Percentiles rank a stretch among this genome's conserved stretches.
These are phyloP conservation scores for Angomonas ambiguus DNA, from an alignment of 208 protist species.

Conservation along the genomic window DNA sequence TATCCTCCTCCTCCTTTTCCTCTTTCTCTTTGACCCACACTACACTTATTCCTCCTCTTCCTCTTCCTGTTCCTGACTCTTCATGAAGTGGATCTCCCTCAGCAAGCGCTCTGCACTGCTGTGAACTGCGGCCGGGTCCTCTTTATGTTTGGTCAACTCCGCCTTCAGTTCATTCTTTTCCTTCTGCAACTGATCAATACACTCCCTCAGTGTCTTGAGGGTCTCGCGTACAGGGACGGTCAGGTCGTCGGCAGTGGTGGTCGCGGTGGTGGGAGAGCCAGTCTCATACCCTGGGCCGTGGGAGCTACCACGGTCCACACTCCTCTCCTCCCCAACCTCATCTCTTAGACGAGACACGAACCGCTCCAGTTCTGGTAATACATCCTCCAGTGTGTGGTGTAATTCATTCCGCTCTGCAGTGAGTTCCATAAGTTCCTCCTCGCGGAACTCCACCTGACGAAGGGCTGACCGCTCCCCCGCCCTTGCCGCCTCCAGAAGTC, in stretches of 20 bases:
- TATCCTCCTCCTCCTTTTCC: not conserved
- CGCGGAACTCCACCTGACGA: slow-evolving; percentile 19
- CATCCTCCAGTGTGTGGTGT: not conserved
- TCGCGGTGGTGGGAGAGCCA: not conserved
- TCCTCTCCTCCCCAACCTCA: not conserved
- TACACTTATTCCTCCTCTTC: not conserved
- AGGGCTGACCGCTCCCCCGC: slow-evolving; percentile 45
- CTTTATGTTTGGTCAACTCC: slow-evolving; percentile 35
- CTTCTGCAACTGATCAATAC: slow-evolving; percentile 19
- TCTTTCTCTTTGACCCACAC: not conserved
- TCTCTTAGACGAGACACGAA: not conserved
- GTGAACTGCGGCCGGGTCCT: not conserved
- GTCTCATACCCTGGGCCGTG: not conserved
- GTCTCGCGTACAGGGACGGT: not conserved
- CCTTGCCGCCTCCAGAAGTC: slow-evolving; percentile 44
- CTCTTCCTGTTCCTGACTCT: not conserved
- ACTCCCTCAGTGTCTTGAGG: not conserved
- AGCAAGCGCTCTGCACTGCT: not conserved
- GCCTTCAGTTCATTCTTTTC: slow-evolving; percentile 53
- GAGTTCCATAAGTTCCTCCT: slow-evolving; percentile 33
- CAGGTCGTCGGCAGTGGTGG: not conserved
- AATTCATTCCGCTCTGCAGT: slow-evolving; percentile 12
- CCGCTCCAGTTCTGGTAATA: slow-evolving; percentile 3
- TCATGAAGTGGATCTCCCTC: not conserved
- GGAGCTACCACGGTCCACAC: not conserved